Percentiles rank a stretch among this genome's conserved stretches.
Conservation (phyloP, 805 yeast genomes). For the Suhomyces pyralidae region DNA sequence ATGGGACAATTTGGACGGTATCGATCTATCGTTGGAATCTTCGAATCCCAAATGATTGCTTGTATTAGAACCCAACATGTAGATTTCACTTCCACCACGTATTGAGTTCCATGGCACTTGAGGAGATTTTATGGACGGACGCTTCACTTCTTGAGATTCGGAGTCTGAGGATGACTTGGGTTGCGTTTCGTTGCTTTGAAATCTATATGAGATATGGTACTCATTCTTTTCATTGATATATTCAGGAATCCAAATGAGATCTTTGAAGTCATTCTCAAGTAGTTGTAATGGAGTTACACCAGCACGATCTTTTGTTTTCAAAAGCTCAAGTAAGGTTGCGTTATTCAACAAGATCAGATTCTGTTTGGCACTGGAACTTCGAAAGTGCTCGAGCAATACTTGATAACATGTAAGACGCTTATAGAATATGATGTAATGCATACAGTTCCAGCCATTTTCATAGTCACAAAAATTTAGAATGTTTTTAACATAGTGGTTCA, state of each 20-base stretch:
- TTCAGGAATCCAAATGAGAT: slow-evolving; percentile 42
- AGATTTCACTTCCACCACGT: slow-evolving; percentile 57
- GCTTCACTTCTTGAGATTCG: background rate
- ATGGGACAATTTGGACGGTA: slow-evolving; percentile 39
- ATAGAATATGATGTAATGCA: slow-evolving; percentile 65
- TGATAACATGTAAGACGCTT: slow-evolving; percentile 57
- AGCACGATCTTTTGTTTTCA: slow-evolving; percentile 64
- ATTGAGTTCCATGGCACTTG: slow-evolving; percentile 34
- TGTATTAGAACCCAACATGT: slow-evolving; percentile 60
- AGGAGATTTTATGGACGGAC: slow-evolving; percentile 8
- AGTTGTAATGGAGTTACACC: slow-evolving; percentile 73
- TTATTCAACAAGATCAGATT: slow-evolving; percentile 10
- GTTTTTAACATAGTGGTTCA: slow-evolving; percentile 45
- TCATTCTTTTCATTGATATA: slow-evolving; percentile 37
- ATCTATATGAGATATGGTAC: slow-evolving; percentile 24
- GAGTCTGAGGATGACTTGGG: background rate
- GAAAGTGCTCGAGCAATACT: slow-evolving; percentile 27
- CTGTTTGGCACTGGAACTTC: slow-evolving; percentile 14
- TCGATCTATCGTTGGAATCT: slow-evolving; percentile 47
- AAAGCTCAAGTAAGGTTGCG: slow-evolving; percentile 31
- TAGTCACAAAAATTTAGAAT: slow-evolving; percentile 47
- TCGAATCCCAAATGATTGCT: slow-evolving; percentile 67
- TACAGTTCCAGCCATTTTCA: slow-evolving; percentile 80
- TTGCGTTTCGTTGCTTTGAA: slow-evolving; percentile 4
- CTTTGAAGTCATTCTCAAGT: slow-evolving; percentile 45